A percentile compares a stretch with the other conserved stretches of the same genome.
phyloP scores from a whole-genome alignment of 1,139 yeast genomes.

The Arxiozyma bovina region DNA sequence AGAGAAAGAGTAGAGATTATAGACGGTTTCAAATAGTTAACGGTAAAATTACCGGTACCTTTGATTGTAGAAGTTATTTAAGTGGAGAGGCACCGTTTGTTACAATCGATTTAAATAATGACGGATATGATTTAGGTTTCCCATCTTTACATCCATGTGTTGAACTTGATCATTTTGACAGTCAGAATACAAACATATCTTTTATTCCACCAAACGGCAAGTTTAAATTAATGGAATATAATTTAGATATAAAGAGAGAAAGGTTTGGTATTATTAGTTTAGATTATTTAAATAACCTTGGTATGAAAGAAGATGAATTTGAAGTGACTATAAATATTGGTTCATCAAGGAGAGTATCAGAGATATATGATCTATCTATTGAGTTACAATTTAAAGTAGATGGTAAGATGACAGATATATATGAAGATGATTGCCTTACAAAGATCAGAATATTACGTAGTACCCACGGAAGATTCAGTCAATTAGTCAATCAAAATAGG shows the following conservation, averaged over 20 bases:
- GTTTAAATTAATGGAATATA: constrained; percentile 55
- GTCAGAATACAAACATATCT: constrained; percentile 32
- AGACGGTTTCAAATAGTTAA: constrained; percentile 12
- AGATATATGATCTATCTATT: constrained; percentile 50
- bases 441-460: constrained; percentile 21
- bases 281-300: constrained; percentile 41
- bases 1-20: constrained; percentile 2
- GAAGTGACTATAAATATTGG: constrained; percentile 57
- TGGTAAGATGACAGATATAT: neutral
- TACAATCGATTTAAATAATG: constrained; percentile 43
- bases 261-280: neutral
- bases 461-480: constrained; percentile 31
- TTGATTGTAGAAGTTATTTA: constrained; percentile 57
- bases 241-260: constrained; percentile 1
- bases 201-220: constrained; percentile 89
- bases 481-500: constrained; percentile 38
- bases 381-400: constrained; percentile 36
- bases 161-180: constrained; percentile 29
- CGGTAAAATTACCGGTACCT: constrained; percentile 57
- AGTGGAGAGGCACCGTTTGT: constrained; percentile 64
- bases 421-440: neutral
- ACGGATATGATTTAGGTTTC: constrained; percentile 37
- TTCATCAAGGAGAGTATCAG: constrained; percentile 42
- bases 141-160: constrained; percentile 41
- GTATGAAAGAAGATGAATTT: constrained; percentile 58